Evolutionary conservation across 1,139 yeast genomes (phyloP).

Genomic region (Nakaseomyces delphensis): DNA sequence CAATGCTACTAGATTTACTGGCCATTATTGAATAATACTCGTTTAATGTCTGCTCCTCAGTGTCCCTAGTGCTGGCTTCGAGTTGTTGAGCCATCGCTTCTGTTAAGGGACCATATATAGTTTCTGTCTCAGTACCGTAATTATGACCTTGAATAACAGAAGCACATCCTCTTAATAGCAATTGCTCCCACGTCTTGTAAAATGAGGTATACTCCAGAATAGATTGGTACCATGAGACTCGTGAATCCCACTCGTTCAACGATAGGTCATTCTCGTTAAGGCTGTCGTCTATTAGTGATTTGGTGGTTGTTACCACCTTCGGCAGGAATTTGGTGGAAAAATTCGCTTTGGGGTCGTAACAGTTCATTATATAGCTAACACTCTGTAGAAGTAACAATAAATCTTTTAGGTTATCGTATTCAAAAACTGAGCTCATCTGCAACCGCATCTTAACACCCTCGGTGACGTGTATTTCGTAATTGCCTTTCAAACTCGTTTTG

Average conservation of each 20-base stretch:
- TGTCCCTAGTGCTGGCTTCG: neutral
- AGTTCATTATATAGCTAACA: constrained; percentile 28
- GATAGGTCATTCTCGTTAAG: constrained; percentile 6
- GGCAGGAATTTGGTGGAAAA: constrained; percentile 28
- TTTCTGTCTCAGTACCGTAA: neutral
- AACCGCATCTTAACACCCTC: constrained; percentile 11
- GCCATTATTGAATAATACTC: neutral
- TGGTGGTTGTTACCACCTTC: constrained; percentile 15
- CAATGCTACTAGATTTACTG: constrained; percentile 9
- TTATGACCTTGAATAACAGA: neutral
- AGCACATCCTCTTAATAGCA: constrained; percentile 9
- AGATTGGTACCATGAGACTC: constrained; percentile 15
- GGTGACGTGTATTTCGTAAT: constrained; percentile 6
- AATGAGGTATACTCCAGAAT: constrained; percentile 18
- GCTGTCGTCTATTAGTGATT: neutral
- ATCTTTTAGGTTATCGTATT: constrained; percentile 25
- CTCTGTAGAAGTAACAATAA: constrained; percentile 28
- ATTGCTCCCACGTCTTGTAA: constrained; percentile 22
- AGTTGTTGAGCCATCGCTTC: neutral
- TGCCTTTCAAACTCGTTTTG: constrained; percentile 14
- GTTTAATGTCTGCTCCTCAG: neutral
- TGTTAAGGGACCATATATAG: neutral
- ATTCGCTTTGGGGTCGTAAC: constrained; percentile 27
- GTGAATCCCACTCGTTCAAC: constrained; percentile 10
- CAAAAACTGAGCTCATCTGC: constrained; percentile 16